Evolutionary conservation across 441 rosid species (phyloP), one percentile per base, ranked within the genome.

Genomic region (Bruguiera hainesii): DNA sequence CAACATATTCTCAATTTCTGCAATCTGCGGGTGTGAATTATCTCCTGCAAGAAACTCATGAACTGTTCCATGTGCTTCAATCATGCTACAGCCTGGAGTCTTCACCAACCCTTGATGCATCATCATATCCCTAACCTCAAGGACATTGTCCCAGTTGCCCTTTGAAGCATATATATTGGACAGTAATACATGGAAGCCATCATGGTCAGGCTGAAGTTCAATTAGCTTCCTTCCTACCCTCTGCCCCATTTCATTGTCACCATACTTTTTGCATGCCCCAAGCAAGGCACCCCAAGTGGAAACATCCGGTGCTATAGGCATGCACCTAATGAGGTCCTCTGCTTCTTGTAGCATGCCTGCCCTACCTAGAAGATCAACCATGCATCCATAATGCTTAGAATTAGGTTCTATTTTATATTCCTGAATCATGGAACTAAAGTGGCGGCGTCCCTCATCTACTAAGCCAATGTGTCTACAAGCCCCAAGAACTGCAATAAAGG

Each of bases 261-360:
- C 82, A 16, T 81, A 75, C 64, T 83, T 87, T 75, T 66, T 80
- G 73, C 87, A 85, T 18, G 88, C 89, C 33, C 82, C 89, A 7
- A 87, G 88, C 70, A 87, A 80, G 50, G 89, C 92, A 48, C 89
- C 92, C 92, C 92, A 85, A 25, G 86, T 80, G 49, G 89, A 82
- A 71, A 75, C 83, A 77, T 87, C 92, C 2, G 92, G 88, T 26
- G 72, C 69, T 78, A 83, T 68, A 19, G 92, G 92, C 88, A 87
- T 83, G 48, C 56, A 73, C 63, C 70, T 67, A 33, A 83, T 71
- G 30, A 87, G 83, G 61, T 85, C 81, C 75, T 87, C 88, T 8
- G 92, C 92, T 79, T 87, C 88, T 75, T 70, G 73, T n/a, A 87
- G 82, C 80, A 69, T 57, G 56, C 89, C 89, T 30, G 83, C 86